Evolutionary conservation across 2,329 filamentous ascomycete genomes (phyloP), one percentile per base, ranked within the genome.

Genomic region (Ciborinia camelliae): DNA sequence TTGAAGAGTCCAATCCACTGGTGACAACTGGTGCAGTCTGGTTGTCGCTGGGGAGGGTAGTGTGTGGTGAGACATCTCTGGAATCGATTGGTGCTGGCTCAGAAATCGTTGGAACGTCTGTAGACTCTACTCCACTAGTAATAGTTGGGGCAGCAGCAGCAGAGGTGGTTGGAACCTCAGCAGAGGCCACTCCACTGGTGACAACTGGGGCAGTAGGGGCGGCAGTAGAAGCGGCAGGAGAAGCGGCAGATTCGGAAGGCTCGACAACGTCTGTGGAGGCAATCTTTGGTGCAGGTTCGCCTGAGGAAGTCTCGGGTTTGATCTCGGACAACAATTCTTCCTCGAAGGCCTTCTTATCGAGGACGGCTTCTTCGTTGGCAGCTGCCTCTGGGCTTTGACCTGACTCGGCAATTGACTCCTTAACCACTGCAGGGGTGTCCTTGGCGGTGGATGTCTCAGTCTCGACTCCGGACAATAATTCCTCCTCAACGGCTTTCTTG

Each of bases 331-430:
- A 80, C 9, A 96, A 81, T 78, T 96, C 89, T 32, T 84, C 77
- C 79, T 96, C 91, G 6, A 92, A 81, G 10, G 81, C 82, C 75
- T 85, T 86, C 84, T 95, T 95, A 71, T 93, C 90, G 68, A 84
- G 79, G 5, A 95, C 90, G 23, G 87, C 89, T 63, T 82, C 82
- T 2, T 85, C 80, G 76, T 87, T 89, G 63, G 84, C 83, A 43
- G 89, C 85, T 45, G 91, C 91, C 77, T 95, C 91, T 14, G 90
- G 88, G 66, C 80, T 81, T 71, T 82, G 76, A 62, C 85, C 83
- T 26, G 89, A 83, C 72, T 83, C 80, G 47, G 77, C 74, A 57
- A 86, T 82, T 12, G 84, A 86, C 70, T 85, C 79, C 76, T 84
- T 83, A 30, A 87, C 86, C 69, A 84, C 79, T 30, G 74, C 73